Conservation (phyloP, 1,284 basidiomycete genomes). For the Tilletia setariae region DNA sequence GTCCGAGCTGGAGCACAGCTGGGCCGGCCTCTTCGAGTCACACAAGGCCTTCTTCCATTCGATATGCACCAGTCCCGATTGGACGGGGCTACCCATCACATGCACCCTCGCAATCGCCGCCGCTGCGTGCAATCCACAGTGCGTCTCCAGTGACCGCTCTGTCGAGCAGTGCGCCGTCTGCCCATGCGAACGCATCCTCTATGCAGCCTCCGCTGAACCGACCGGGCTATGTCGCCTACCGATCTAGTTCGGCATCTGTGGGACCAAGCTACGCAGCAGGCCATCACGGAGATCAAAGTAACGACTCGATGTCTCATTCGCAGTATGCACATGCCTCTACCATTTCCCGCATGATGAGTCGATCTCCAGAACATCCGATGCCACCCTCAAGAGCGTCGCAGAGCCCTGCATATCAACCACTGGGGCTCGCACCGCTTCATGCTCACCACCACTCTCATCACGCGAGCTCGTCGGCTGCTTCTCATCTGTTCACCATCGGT, state of each 20-base stretch:
- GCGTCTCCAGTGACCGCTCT: constrained; percentile 1
- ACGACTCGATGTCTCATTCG: background rate
- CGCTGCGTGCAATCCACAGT: background rate
- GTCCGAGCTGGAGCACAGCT: background rate
- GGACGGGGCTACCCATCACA: background rate
- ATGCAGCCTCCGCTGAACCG: background rate
- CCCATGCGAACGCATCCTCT: background rate
- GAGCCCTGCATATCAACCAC: background rate
- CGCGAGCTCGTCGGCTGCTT: background rate
- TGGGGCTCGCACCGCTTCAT: background rate
- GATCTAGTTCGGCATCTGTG: background rate
- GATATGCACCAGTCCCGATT: constrained; percentile 5
- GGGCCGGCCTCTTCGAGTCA: background rate
- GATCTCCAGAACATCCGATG: background rate
- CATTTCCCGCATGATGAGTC: constrained; percentile 12
- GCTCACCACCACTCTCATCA: background rate
- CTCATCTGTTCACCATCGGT: background rate
- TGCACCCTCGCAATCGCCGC: background rate
- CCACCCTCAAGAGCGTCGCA: background rate
- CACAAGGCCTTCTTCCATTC: background rate
- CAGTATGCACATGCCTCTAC: background rate
- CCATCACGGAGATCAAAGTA: background rate
- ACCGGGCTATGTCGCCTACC: constrained; percentile 8
- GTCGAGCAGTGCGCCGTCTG: constrained; percentile 9
- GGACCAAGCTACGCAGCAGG: background rate